Evolutionary conservation across 1,284 basidiomycete genomes (phyloP), one percentile per base, ranked within the genome.

Genomic region (Anthracocystis panici-leucophaei): DNA sequence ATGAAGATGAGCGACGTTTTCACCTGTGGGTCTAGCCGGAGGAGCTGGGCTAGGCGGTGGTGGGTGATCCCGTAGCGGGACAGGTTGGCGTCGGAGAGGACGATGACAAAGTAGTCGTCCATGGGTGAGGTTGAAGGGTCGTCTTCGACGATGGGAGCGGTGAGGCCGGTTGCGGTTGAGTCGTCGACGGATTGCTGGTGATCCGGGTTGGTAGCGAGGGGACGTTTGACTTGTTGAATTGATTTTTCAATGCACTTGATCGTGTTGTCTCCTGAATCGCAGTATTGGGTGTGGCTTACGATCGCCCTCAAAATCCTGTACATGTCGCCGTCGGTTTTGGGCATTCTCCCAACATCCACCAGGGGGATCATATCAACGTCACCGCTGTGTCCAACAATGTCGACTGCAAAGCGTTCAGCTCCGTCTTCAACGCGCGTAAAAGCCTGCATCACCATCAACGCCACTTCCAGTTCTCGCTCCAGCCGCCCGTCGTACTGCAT

Each of bases 101-200:
- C 85, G 62, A 86, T 82, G 54, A 86, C 84, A 73, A 86, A 85
- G 73, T 82, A 83, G 59, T 86, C 86, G 71, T 86, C 83, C 63
- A 79, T 81, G 23, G 75, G 55, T 4, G 50, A 80, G 31, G 54
- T 62, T 5, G 40, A 45, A 3, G 65, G 45, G 33, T 69, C 68
- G 21, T 68, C 59, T 25, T 67, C 66, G 7, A 56, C 62, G 29
- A 64, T 72, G 1, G 71, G 51, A 2, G 55, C 29, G 35, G 41
- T 51, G 2, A 59, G n/a, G 12, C 65, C 70, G 4, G 65, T 73
- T 11, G 64, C 60, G 12, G 70, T 67, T 3, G 65, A 38, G 2
- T 33, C 48, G 57, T 62, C 56, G 25, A 49, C 16, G n/a, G 49
- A 6, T n/a, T 58, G 2, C 29, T 21, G 38, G 33, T 23, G 25